Evolutionary conservation across 495 filamentous ascomycete genomes (phyloP), one percentile per base, ranked within the genome.

Genomic region (Halenospora varia): DNA sequence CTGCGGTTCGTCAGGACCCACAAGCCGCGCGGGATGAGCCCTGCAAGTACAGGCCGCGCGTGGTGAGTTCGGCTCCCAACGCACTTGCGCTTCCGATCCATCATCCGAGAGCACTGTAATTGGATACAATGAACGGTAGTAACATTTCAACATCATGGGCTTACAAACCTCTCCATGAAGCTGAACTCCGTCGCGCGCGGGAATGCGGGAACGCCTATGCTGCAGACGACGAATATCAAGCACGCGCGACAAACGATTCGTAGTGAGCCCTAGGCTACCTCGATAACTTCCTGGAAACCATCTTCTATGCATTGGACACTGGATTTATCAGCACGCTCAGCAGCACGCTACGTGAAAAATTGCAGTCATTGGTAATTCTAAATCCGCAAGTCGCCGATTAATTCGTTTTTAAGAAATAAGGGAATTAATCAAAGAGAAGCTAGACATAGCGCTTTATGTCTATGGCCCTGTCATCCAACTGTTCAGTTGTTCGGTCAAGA

Each of bases 401-500:
- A 53, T 53, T 41, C n/a, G 3, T 41, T 2, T 53, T 41, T 41
- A 35, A 48, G 45, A 48, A 41, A 40, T 25, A 48, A 48, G 45
- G 23, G 35, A 62, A 44, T 26, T 26, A 62, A 44, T 26, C 40
- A 51, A 45, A 24, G 41, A 48, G 48, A 61, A 55, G 18, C 52
- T 51, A 55, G 57, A 49, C 51, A 61, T 40, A 42, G 24, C 46
- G 56, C 56, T 39, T 54, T 26, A 56, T 59, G 60, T 25, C 49
- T 23, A 50, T 41, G 20, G 48, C 46, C 25, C 22, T 59, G 23
- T 51, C 29, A 26, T 59, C 40, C 20, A 45, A 24, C 13, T 23
- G 35, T 60, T 59, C 52, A 62, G 29, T 55, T 60, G 39, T 53
- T 18, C 56, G 45, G 55, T 56, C 60, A 61, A 61, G 42, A 23